Evolutionary conservation across 2,329 filamentous ascomycete species (phyloP), one percentile per base, ranked within the genome.

Genomic region (Fusarium clavum): DNA sequence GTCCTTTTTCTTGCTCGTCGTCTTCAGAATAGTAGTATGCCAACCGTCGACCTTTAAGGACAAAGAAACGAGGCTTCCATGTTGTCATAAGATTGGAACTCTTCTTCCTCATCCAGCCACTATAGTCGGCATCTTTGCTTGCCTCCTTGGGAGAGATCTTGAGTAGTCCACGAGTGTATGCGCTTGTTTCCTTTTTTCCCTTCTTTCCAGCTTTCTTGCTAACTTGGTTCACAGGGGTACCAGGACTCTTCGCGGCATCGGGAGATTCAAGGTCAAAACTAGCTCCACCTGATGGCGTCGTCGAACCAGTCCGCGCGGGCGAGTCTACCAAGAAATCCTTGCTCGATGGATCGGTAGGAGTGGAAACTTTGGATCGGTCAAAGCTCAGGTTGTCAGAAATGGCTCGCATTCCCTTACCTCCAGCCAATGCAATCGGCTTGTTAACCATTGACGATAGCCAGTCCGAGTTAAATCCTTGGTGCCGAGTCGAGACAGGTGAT

Each of bases 81-180:
- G 94, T 97, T 4, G 94, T 94, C 91, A 99, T 97, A 34, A 98
- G 85, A 76, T 95, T 96, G 3, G 94, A 95, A 64, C 94, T 97
- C 81, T 97, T 94, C 86, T 99, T 99, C 85, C 96, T 98, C 96
- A 99, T 99, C 96, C 96, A 99, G 2, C 96, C 96, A 75, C 91
- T 95, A 79, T 97, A 98, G 77, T 99, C 95, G 58, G 94, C 95
- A 66, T 89, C 90, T 67, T 90, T 83, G 80, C 97, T 96, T 65
- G 95, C 94, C 77, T 97, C 93, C 58, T 90, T 85, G 0, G 96
- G 96, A 0, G 88, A 83, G 64, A 95, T 92, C 80, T 94, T 94
- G 73, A 92, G 87, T 43, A 98, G 83, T 0, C 96, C 96, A 30
- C 93, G 91, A 20, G 91, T 93, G 80, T 98, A 99, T 1, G 96